A percentile compares a stretch with the other conserved stretches of the same genome.
phyloP scores from a whole-genome alignment of 2,329 filamentous ascomycete genomes.

The Neophaeococcomyces aloes region DNA sequence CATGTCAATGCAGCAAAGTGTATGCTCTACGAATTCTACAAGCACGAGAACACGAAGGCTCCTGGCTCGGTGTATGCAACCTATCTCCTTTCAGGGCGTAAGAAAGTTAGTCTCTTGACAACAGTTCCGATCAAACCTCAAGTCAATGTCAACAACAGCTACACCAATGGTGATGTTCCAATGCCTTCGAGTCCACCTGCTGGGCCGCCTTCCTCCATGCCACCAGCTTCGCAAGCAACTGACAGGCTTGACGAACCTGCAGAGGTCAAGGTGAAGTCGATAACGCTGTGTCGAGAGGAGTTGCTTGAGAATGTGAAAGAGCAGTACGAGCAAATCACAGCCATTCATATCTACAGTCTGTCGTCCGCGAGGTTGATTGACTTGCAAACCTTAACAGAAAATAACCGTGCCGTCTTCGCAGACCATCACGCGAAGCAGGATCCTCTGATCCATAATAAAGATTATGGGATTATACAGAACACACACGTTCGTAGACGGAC shows the following conservation, averaged over 20 bases:
- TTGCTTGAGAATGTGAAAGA: constrained; percentile 57
- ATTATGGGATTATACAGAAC: constrained; percentile 68
- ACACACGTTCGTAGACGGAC: constrained; percentile 49
- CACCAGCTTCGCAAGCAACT: constrained; percentile 22
- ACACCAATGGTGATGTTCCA: constrained; percentile 47
- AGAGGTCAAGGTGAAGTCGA: constrained; percentile 43
- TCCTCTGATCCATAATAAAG: constrained; percentile 46
- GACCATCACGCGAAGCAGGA: constrained; percentile 47
- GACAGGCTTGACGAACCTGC: constrained; percentile 37
- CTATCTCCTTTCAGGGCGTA: constrained; percentile 72
- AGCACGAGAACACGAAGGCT: constrained; percentile 63
- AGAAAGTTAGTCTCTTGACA: constrained; percentile 30
- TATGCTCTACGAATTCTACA: constrained; percentile 80
- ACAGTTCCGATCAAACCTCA: constrained; percentile 9
- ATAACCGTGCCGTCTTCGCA: constrained; percentile 51
- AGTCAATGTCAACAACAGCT: constrained; percentile 32
- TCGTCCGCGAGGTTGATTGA: constrained; percentile 61
- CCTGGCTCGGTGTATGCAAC: constrained; percentile 73
- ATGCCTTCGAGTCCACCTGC: constrained; percentile 51
- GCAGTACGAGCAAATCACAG: constrained; percentile 60
- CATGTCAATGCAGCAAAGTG: constrained; percentile 83
- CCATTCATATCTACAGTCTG: constrained; percentile 81
- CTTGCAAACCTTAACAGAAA: constrained; percentile 60
- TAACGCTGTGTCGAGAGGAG: constrained; percentile 63
- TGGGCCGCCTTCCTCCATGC: constrained; percentile 41